Evolutionary conservation across 352 stramenopile species (phyloP).

Genomic region (Globisporangium iwayamae): DNA sequence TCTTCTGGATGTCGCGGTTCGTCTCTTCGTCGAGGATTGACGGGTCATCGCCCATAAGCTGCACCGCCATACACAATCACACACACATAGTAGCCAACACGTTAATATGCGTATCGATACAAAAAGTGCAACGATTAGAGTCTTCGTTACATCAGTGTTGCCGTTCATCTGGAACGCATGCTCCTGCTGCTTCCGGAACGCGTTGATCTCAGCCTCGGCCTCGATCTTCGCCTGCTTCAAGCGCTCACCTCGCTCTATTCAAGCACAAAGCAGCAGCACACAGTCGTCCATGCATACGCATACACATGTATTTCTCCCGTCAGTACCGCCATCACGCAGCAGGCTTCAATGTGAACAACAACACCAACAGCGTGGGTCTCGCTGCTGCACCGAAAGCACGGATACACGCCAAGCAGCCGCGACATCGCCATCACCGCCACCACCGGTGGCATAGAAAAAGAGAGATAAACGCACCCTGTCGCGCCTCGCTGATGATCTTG

Average conservation of each 20-base stretch:
- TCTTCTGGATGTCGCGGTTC: constrained; percentile 76
- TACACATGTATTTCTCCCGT: neutral
- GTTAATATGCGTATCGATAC: neutral
- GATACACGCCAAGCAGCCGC: neutral
- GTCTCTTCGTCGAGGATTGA: constrained; percentile 78
- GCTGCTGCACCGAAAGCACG: neutral
- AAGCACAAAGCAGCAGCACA: neutral
- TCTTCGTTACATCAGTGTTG: constrained; percentile 60
- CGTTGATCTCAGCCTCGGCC: constrained; percentile 79
- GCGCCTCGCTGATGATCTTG: constrained; percentile 87
- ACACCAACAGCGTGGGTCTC: neutral
- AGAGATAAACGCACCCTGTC: constrained; percentile 43
- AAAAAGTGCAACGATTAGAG: neutral
- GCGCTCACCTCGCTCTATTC: constrained; percentile 74
- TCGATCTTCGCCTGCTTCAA: constrained; percentile 88
- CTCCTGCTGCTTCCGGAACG: constrained; percentile 84
- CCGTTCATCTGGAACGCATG: constrained; percentile 84
- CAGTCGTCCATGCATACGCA: neutral
- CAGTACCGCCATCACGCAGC: neutral
- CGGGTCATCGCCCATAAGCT: constrained; percentile 80
- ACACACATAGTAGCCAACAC: neutral
- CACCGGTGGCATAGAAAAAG: no score
- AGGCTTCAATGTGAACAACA: neutral
- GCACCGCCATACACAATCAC: neutral
- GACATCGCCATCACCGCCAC: neutral